Evolutionary conservation across 768 basidiomycete species (phyloP).

Genomic region (Lactifluus echinatus): DNA sequence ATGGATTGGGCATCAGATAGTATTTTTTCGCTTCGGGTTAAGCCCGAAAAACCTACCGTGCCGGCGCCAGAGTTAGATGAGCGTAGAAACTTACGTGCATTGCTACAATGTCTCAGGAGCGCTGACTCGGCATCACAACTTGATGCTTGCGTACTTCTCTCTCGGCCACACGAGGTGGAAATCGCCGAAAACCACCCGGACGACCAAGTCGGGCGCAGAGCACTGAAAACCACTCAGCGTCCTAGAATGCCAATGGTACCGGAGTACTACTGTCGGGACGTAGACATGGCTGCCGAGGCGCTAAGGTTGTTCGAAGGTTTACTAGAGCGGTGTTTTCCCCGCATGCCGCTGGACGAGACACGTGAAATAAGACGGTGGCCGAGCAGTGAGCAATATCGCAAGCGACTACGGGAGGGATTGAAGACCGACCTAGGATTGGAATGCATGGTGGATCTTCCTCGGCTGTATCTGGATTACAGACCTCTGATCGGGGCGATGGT

Average conservation of each 20-base stretch:
- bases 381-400: conserved; percentile 13
- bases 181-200: conserved; percentile 28
- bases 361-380: neutral
- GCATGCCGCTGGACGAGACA: neutral
- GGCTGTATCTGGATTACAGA: conserved; percentile 58
- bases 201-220: conserved; percentile 47
- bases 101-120: conserved; percentile 8
- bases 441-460: conserved; percentile 29
- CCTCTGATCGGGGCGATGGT: conserved; percentile 63
- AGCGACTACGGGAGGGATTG: conserved; percentile 34
- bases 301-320: conserved; percentile 1
- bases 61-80: neutral
- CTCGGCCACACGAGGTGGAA: neutral
- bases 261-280: conserved; percentile 17
- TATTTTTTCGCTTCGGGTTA: conserved; percentile 11
- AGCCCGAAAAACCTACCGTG: neutral
- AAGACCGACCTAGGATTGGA: conserved; percentile 35
- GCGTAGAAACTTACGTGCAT: neutral
- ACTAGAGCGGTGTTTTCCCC: conserved; percentile 1
- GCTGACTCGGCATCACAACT: conserved; percentile 18
- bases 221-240: conserved; percentile 2
- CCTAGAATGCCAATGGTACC: conserved; percentile 8
- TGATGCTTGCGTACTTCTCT: conserved; percentile 14
- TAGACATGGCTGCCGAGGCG: conserved; percentile 1
- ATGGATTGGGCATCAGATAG: neutral